Conservation (phyloP, 345 rosid genomes). For the Arabis hirsuta region DNA sequence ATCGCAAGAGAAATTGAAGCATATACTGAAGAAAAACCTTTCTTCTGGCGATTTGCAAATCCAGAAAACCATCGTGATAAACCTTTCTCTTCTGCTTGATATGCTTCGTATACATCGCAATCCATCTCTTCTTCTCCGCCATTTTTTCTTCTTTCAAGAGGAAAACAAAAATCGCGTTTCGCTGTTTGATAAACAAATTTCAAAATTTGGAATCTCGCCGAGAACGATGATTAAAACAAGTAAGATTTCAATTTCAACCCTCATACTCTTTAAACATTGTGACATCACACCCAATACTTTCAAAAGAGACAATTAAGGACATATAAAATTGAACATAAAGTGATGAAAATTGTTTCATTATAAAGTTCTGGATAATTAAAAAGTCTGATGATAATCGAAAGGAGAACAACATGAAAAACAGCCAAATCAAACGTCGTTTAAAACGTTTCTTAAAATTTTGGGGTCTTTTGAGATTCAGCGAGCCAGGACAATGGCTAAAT, state of each 20-base stretch:
- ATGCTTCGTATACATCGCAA: slow-evolving; percentile 82
- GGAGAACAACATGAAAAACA: not conserved
- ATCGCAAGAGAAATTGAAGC: not conserved
- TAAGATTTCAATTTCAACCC: not conserved
- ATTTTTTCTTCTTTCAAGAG: slow-evolving; percentile 30
- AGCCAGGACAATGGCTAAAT: slow-evolving; percentile 48
- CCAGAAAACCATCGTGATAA: slow-evolving; percentile 80
- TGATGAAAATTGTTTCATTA: not conserved
- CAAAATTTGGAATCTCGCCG: not conserved
- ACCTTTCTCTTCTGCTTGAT: slow-evolving; percentile 78
- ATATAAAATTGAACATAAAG: not conserved
- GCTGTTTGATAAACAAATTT: not conserved
- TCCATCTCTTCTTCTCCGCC: slow-evolving; percentile 68
- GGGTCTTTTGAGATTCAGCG: slow-evolving; percentile 6
- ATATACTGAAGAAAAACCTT: slow-evolving; percentile 51
- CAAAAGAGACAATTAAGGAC: not conserved
- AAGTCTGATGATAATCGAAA: slow-evolving; percentile 10
- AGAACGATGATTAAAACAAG: too few species aligned
- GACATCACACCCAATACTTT: slow-evolving; percentile 20
- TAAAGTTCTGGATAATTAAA: not conserved
- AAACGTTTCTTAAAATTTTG: not conserved
- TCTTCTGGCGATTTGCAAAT: slow-evolving; percentile 51
- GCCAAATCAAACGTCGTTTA: slow-evolving; percentile 1
- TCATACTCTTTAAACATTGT: not conserved
- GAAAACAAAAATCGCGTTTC: not conserved